Base-by-base conservation (phyloP, 306 rosid genomes). In the Prunus campanulata region DNA sequence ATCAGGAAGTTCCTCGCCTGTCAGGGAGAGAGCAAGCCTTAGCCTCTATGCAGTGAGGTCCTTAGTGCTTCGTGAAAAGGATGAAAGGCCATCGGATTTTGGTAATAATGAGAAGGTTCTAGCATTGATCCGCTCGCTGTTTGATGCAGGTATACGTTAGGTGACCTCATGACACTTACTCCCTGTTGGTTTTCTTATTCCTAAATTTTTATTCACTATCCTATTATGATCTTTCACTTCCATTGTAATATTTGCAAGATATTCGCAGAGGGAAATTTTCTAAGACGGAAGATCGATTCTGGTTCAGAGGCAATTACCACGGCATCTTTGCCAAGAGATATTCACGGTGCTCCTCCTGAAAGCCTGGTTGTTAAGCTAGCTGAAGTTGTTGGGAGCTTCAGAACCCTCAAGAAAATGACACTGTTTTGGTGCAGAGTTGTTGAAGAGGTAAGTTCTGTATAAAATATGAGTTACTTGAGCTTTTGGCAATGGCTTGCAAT, bases 301-400 rank as follows among this genome's bases (percentile, higher is more conserved):
- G 83, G 67, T 65, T 71, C 85, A 10, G 93, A 90, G 56, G 90
- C 79, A 79, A 79, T 76, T 66, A 61, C 84, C 29, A 47, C 52
- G 49, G 77, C 96, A 70, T 87, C 85, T 80, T 84, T 91, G 89
- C 87, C 89, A 14, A 88, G 89, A 89, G 99, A 92, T 74, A 88
- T 92, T 83, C 99, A 91, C 68, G 96, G 99, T 83, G 91, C 99
- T 74, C 99, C 99, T 85, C 88, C 90, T 3, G 96, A 92, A 79
- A 89, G 97, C 86, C 86, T 96, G 57, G 86, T 92, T 79, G 97
- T 91, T 70, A 92, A 91, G 90, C 80, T 96, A 79, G 97, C 99
- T 74, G 98, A 92, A 89, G 85, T 91, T 63, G 78, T 88, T 44
- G 99, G 99, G 80, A 91, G 86, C 93, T 96, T 82, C 88, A 89